A percentile compares a stretch with the other conserved stretches of the same genome.
phyloP scores from a whole-genome alignment of 441 rosid genomes.

The Biscutella auriculata region DNA sequence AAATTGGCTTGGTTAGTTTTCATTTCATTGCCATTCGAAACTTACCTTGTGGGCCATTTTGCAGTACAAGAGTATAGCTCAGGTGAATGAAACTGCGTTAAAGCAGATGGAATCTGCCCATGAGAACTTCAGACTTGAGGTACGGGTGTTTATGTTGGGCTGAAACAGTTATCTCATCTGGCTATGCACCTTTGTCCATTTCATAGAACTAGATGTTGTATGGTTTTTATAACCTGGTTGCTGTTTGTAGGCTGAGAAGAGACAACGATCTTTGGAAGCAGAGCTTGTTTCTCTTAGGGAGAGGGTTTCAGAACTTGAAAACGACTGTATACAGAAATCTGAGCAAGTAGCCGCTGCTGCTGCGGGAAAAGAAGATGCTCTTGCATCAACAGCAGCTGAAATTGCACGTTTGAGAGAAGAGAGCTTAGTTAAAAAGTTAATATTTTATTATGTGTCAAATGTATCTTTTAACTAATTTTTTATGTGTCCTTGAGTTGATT shows the following conservation, averaged over 20 bases:
- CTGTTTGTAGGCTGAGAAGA: conserved; percentile 49
- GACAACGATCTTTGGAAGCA: conserved; percentile 58
- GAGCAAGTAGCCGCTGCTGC: conserved; percentile 56
- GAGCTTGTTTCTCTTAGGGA: conserved; percentile 60
- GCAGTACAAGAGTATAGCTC: conserved; percentile 92
- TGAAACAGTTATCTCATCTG: conserved; percentile 1
- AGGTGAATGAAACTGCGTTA: conserved; percentile 83
- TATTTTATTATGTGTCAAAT: background rate
- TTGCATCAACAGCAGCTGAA: conserved; percentile 58
- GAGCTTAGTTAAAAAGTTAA: conserved; percentile 45
- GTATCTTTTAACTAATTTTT: background rate
- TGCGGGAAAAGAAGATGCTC: conserved; percentile 61
- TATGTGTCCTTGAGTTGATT: conserved; percentile 11
- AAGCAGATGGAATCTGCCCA: conserved; percentile 91
- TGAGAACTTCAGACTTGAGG: conserved; percentile 78
- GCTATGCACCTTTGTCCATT: conserved; percentile 5
- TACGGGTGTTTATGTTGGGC: conserved; percentile 20
- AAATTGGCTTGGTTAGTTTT: conserved; percentile 9
- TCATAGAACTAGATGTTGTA: conserved; percentile 3
- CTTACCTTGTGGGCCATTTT: conserved; percentile 18
- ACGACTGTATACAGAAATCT: conserved; percentile 57
- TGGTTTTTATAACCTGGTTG: conserved; percentile 1
- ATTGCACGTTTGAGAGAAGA: conserved; percentile 64
- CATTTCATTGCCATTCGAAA: background rate
- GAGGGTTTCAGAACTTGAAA: conserved; percentile 66